Evolutionary conservation across 805 yeast species (phyloP), one percentile per base, ranked within the genome.

Genomic region (Wilhelminamyces savonicus): DNA sequence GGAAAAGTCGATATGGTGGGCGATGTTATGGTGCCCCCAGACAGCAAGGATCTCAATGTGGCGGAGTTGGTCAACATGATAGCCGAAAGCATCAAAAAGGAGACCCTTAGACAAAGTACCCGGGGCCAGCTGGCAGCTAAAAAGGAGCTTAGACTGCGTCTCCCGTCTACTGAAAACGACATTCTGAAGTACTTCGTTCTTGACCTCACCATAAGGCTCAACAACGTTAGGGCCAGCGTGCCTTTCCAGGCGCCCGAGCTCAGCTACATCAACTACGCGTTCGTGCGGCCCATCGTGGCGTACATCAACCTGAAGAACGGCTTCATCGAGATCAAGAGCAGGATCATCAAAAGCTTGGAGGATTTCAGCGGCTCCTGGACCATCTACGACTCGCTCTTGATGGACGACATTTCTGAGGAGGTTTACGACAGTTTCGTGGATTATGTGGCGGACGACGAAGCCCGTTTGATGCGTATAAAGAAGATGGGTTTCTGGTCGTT

Each of bases 311-410:
- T 92, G 21, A 72, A 83, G 35, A 83, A 84, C 47, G 86, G 97
- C 0, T 83, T 80, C 47, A 88, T 92, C 36, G 96, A 95, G 25
- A 78, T 90, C 35, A 69, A 77, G 37, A 85, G 95, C 48, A 74
- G 86, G 4, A 77, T 92, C 7, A 80, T 81, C 20, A 92, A 92
- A 50, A 71, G 75, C 26, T 57, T 87, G 14, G 62, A 67, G 16
- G 98, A 92, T 48, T 92, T 92, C 52, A 87, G 84, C 45, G 98
- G 98, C 0, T 76, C 95, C 6, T 92, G 98, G 98, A 90, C 98
- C 1, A 68, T 86, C 3, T 92, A 87, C 54, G 98, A 92, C 52
- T 81, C 92, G 16, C 65, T 81, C 30, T 63, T 92, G 36, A 86
- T 90, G 95, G 92, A 83, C 49, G 97, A 90, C 49, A 67, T 92